phyloP scores from a whole-genome alignment of 202 grass and related monocot species.

The Digitaria exilis region DNA sequence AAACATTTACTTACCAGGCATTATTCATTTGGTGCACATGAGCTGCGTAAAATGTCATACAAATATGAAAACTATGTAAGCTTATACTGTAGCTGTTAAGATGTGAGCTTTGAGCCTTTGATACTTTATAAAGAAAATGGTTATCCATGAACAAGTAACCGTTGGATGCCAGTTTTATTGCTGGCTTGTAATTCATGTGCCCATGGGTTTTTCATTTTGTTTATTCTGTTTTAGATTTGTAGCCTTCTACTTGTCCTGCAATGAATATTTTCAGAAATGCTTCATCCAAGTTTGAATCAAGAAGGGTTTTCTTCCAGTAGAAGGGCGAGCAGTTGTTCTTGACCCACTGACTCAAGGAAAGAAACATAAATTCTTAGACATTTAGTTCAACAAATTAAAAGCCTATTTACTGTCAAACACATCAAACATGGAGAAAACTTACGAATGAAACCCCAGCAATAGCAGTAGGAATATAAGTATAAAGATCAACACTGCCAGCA shows the following conservation, averaged over 20 bases:
- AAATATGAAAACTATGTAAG: not conserved
- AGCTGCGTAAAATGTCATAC: not conserved
- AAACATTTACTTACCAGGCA: conserved; percentile 30
- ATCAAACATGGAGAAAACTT: conserved; percentile 36
- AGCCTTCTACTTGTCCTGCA: not conserved
- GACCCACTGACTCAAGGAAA: conserved; percentile 12
- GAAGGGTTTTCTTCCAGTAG: not conserved
- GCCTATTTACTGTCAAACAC: not conserved
- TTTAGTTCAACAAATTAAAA: conserved; percentile 16
- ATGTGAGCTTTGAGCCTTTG: not conserved
- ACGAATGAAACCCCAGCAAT: conserved; percentile 80
- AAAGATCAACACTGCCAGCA: conserved; percentile 76
- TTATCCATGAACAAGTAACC: not conserved
- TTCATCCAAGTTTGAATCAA: conserved; percentile 1
- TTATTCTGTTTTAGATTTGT: not conserved
- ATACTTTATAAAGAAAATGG: not conserved
- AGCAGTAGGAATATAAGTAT: conserved; percentile 82
- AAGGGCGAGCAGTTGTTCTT: not conserved
- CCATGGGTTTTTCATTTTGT: not conserved
- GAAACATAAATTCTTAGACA: conserved; percentile 9
- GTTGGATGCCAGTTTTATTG: not conserved
- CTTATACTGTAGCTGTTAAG: not conserved
- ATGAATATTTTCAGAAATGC: not conserved
- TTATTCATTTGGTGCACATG: not conserved
- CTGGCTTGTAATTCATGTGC: not conserved